Evolutionary conservation across 192 early-diverging fungal genomes (phyloP).

Genomic region (Chytriomyces hyalinus): DNA sequence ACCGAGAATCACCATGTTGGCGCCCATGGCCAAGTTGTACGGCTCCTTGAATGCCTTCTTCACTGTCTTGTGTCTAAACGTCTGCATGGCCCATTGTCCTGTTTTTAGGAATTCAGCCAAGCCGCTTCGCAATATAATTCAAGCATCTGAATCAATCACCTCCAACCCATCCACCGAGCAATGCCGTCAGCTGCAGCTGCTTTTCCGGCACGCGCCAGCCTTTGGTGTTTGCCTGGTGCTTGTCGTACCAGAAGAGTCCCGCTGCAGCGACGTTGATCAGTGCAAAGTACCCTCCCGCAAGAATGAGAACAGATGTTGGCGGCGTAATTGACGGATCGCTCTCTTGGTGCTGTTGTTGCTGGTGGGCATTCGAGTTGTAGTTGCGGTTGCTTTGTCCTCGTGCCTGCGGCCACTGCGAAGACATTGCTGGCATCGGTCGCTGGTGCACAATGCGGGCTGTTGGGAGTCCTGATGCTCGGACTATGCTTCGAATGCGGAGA

Average conservation of each 20-base stretch:
- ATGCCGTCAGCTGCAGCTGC: slow-evolving; percentile 54
- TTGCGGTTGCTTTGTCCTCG: neutral
- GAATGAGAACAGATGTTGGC: slow-evolving; percentile 31
- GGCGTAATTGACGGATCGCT: slow-evolving; percentile 2
- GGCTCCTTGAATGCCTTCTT: slow-evolving; percentile 56
- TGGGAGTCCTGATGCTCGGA: no score
- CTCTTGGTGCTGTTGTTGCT: neutral
- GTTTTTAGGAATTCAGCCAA: neutral
- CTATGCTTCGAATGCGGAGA: no score
- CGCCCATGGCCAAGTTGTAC: slow-evolving; percentile 37
- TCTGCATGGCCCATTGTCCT: slow-evolving; percentile 58
- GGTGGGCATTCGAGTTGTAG: neutral
- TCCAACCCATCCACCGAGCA: slow-evolving; percentile 60
- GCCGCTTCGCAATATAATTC: neutral
- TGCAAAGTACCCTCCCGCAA: slow-evolving; percentile 43
- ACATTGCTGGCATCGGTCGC: no score
- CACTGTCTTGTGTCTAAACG: slow-evolving; percentile 60
- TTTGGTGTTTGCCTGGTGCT: slow-evolving; percentile 51
- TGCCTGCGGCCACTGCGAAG: no score
- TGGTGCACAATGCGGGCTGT: no score
- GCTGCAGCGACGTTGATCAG: slow-evolving; percentile 48
- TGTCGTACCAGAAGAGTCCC: slow-evolving; percentile 62
- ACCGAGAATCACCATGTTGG: slow-evolving; percentile 14
- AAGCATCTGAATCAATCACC: slow-evolving; percentile 26
- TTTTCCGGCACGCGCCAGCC: slow-evolving; percentile 61